phyloP scores from a whole-genome alignment of 192 early-diverging fungal genomes.

The Dissophora globulifera region DNA sequence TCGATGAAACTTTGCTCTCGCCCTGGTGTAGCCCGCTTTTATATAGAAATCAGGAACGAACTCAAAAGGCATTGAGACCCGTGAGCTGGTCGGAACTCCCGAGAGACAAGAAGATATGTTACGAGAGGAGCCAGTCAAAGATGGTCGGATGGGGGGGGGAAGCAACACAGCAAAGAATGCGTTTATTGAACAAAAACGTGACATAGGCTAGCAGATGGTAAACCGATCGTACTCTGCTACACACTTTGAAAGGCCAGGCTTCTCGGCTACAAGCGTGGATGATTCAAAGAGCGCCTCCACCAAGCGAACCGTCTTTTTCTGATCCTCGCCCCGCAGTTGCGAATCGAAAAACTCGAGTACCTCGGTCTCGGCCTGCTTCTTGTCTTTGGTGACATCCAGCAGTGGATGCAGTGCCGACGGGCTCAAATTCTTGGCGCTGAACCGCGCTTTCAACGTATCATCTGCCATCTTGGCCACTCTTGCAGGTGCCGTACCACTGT shows the following conservation, averaged over 20 bases:
- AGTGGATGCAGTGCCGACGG: constrained; percentile 29
- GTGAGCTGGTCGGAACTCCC: too few relatives aligned
- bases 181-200: too few relatives aligned
- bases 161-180: too few relatives aligned
- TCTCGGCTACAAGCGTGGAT: constrained; percentile 20
- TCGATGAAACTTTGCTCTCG: too few relatives aligned
- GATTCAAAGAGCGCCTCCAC: constrained; percentile 38
- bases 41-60: too few relatives aligned
- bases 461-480: neutral
- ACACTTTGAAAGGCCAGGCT: constrained; percentile 34
- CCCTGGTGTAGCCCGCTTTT: too few relatives aligned
- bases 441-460: constrained; percentile 1
- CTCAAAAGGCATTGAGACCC: too few relatives aligned
- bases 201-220: constrained; percentile 30
- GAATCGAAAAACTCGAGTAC: constrained; percentile 42
- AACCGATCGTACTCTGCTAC: constrained; percentile 43
- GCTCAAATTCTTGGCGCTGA: constrained; percentile 6
- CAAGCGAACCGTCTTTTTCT: constrained; percentile 20
- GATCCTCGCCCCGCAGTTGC: constrained; percentile 12
- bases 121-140: too few relatives aligned
- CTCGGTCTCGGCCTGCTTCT: constrained; percentile 35
- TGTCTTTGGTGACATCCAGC: constrained; percentile 24
- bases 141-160: too few relatives aligned
- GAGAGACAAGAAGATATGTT: too few relatives aligned
- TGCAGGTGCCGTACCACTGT: too few relatives aligned